Evolutionary conservation across 2,329 filamentous ascomycete genomes (phyloP), one percentile per base, ranked within the genome.

Genomic region (Fusarium subtropicale): DNA sequence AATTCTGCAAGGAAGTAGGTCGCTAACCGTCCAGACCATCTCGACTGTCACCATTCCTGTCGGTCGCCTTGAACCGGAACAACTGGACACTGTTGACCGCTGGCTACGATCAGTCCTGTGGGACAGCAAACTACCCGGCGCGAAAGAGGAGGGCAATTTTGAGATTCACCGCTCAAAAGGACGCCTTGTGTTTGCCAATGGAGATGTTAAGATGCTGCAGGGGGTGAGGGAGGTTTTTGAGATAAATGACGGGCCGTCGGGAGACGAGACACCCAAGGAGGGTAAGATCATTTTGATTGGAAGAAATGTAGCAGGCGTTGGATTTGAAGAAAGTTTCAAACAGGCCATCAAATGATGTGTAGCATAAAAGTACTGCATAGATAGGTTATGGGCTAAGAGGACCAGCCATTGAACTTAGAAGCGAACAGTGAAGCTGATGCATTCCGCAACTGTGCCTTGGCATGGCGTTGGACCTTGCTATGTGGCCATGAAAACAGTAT

Each of bases 141-240:
- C 78, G 28, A 76, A 82, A 5, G 69, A 78, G 48, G 57, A 68
- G 48, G 75, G 56, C 44, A 68, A 59, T 24, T 92, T 97, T 68
- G 94, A 97, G 74, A 90, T 98, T 24, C 95, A 99, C 76, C 88
- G 96, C 15, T 83, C 93, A 36, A 99, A 99, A 78, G 95, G 94
- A 1, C 88, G 93, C 4, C 79, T 98, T 9, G 82, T 87, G 0
- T 82, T 95, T 20, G 75, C 81, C 0, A 84, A 90, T 56, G 93
- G 92, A 2, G 82, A 83, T 1, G 82, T 89, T 44, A 92, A 93
- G 76, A 88, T 98, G 68, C 85, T 98, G 10, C 96, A 99, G 78
- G 96, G 94, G 3, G 96, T 99, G 1, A 84, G 95, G 55, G 95
- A 97, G 73, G 87, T 98, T 18, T 99, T 98, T 78, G 96, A 99